phyloP scores from a whole-genome alignment of 2,329 filamentous ascomycete species.

The Botryotinia calthae region DNA sequence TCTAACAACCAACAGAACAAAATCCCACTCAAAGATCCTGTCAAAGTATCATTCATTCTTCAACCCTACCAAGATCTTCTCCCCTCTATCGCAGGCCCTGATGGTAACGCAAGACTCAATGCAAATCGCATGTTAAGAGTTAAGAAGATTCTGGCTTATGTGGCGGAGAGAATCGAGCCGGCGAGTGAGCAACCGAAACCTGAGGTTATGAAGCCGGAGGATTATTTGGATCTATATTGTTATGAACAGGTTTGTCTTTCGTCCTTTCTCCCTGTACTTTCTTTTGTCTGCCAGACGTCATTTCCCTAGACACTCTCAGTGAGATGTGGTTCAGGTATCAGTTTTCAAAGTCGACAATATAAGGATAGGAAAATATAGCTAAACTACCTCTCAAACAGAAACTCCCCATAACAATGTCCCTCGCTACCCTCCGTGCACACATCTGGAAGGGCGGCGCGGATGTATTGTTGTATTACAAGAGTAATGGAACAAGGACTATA shows the following conservation, averaged over 20 bases:
- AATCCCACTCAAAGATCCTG: constrained; percentile 81
- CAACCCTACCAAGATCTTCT: constrained; percentile 75
- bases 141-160: constrained; percentile 89
- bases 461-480: constrained; percentile 84
- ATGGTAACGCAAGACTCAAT: constrained; percentile 86
- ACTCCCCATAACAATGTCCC: constrained; percentile 79
- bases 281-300: background rate
- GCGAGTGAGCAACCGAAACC: constrained; percentile 57
- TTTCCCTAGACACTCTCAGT: background rate
- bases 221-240: constrained; percentile 93
- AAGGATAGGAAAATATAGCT: background rate
- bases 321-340: background rate
- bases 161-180: constrained; percentile 86
- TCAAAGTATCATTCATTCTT: constrained; percentile 93
- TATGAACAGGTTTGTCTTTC: constrained; percentile 73
- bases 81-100: constrained; percentile 69
- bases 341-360: background rate
- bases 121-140: constrained; percentile 95
- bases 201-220: constrained; percentile 71
- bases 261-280: background rate
- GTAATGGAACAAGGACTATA: constrained; percentile 65
- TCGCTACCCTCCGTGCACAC: constrained; percentile 89
- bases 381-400: constrained; percentile 29
- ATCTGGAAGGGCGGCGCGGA: constrained; percentile 96
- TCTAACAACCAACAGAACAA: constrained; percentile 57